Percentiles rank a stretch among this genome's conserved stretches.
phyloP scores from a whole-genome alignment of 2,329 filamentous ascomycete genomes.

The Cladosporium sp. region DNA sequence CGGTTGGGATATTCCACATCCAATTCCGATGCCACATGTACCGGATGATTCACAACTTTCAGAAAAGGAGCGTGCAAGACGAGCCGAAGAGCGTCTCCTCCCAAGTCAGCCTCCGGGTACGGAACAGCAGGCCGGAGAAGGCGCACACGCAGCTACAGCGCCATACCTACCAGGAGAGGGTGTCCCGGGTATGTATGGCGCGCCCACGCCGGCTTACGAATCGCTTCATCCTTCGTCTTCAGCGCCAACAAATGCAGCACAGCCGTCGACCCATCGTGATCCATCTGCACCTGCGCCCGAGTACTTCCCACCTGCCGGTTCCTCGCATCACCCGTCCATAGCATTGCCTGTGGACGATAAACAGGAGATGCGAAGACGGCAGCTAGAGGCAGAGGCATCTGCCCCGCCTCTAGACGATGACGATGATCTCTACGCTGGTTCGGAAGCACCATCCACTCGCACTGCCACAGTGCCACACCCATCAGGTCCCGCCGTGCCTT shows the following conservation, averaged over 20 bases:
- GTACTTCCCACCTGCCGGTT: conserved; percentile 10
- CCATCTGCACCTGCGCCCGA: conserved; percentile 19
- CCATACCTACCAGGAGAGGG: conserved; percentile 26
- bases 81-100: conserved; percentile 72
- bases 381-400: conserved; percentile 39
- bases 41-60: conserved; percentile 60
- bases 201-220: conserved; percentile 5
- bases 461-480: neutral
- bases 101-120: conserved; percentile 68
- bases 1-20: conserved; percentile 15
- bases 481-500: neutral
- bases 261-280: neutral
- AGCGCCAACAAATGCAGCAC: neutral
- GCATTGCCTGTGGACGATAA: conserved; percentile 62
- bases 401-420: conserved; percentile 30
- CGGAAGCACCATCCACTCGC: neutral
- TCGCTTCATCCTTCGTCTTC: neutral
- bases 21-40: conserved; percentile 51
- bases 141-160: conserved; percentile 32
- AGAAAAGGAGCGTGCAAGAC: conserved; percentile 77
- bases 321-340: neutral
- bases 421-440: neutral
- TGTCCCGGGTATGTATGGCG: conserved; percentile 9
- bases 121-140: conserved; percentile 23
- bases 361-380: conserved; percentile 62